A percentile compares a stretch with the other conserved stretches of the same genome.
These are phyloP conservation scores for Zygosaccharomyces kombuchaensis DNA, from an alignment of 805 yeast species.

Conservation along the genomic window DNA sequence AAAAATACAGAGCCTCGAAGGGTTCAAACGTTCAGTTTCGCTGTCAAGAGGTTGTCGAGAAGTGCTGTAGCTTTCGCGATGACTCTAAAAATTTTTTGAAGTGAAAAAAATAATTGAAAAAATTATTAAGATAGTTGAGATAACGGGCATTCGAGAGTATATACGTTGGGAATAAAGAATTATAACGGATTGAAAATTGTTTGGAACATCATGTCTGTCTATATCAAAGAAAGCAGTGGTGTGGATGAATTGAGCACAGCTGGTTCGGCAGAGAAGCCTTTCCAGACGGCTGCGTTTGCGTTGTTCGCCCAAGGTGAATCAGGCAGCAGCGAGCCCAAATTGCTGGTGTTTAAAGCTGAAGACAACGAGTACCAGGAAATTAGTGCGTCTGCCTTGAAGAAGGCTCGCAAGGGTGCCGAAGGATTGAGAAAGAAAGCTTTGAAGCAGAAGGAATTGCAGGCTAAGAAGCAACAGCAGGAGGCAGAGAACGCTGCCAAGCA, in stretches of 20 bases:
- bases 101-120: background rate
- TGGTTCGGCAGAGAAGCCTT: conserved; percentile 71
- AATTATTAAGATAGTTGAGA: background rate
- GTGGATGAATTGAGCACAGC: conserved; percentile 50
- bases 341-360: conserved; percentile 47
- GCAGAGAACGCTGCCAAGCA: conserved; percentile 71
- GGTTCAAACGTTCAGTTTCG: background rate
- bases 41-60: background rate
- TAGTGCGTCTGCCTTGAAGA: conserved; percentile 86
- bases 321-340: conserved; percentile 41
- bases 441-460: conserved; percentile 52
- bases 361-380: conserved; percentile 61
- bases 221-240: conserved; percentile 73
- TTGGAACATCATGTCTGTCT: conserved; percentile 37
- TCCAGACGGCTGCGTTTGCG: conserved; percentile 81
- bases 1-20: background rate
- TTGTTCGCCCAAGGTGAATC: conserved; percentile 37
- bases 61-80: conserved; percentile 1
- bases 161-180: background rate
- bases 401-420: conserved; percentile 94
- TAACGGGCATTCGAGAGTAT: background rate
- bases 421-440: conserved; percentile 70
- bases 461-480: conserved; percentile 48
- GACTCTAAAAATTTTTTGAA: conserved; percentile 4
- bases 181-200: background rate